These are phyloP conservation scores for Wallacemonas sp. DNA, from an alignment of 208 protist genomes.

Conservation along the genomic window DNA sequence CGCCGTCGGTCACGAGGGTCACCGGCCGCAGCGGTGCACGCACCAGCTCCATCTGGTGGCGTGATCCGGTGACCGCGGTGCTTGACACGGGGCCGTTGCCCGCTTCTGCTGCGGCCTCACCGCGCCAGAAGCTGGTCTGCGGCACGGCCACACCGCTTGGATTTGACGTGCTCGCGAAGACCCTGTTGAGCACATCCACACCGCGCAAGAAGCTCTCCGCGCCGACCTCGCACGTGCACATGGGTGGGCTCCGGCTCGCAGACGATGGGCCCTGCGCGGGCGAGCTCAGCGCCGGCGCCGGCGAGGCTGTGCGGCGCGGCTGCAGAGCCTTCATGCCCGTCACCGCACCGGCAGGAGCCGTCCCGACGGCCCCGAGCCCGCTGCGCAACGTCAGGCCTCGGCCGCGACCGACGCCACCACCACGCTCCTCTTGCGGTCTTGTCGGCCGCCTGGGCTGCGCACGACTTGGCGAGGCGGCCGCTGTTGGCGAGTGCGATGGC, in stretches of 20 bases:
- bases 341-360: background rate
- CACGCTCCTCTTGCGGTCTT: background rate
- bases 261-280: no score
- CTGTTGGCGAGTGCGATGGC: no score
- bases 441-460: background rate
- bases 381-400: background rate
- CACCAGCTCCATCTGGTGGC: background rate
- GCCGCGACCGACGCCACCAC: background rate
- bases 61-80: no score
- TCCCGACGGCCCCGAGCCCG: background rate
- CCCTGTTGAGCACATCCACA: constrained; percentile 26
- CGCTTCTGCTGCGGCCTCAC: constrained; percentile 5
- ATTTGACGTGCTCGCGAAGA: constrained; percentile 16
- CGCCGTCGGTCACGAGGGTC: constrained; percentile 29
- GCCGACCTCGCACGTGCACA: background rate
- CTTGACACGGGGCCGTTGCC: background rate
- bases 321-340: constrained; percentile 8
- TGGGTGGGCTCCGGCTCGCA: no score
- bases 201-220: constrained; percentile 21
- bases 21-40: constrained; percentile 22
- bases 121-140: constrained; percentile 16
- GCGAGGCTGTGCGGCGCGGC: background rate
- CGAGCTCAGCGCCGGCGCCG: background rate
- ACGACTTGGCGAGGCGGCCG: background rate
- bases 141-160: background rate